A percentile compares a stretch with the other conserved stretches of the same genome.
phyloP scores from a whole-genome alignment of 2,329 filamentous ascomycete species.

The Fusarium bactridioides region DNA sequence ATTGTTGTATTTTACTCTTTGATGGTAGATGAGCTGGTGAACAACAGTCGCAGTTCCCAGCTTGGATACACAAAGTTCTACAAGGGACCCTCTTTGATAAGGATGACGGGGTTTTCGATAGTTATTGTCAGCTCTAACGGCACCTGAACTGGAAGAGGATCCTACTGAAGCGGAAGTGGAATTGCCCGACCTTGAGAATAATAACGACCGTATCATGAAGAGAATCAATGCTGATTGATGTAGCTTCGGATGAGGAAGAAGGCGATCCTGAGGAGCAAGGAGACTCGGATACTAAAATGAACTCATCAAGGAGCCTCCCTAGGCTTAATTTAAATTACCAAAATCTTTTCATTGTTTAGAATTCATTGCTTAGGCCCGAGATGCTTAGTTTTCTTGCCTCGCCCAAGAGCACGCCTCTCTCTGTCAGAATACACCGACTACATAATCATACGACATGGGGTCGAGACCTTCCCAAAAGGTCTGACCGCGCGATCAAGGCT shows the following conservation, averaged over 20 bases:
- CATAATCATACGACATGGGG: background rate
- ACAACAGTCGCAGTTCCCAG: background rate
- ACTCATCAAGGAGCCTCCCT: background rate
- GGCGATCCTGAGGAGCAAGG: background rate
- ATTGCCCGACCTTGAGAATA: background rate
- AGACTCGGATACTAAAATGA: background rate
- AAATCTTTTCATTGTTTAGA: background rate
- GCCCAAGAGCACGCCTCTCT: background rate
- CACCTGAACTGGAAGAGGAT: no score
- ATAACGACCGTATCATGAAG: background rate
- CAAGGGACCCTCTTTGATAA: background rate
- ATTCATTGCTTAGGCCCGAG: background rate
- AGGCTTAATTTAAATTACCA: background rate
- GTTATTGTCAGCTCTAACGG: background rate
- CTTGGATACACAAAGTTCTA: background rate
- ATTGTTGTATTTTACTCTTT: background rate
- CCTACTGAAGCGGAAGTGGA: background rate
- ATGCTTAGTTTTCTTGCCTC: background rate
- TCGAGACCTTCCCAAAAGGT: background rate
- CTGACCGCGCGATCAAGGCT: slow-evolving; percentile 1
- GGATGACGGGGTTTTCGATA: background rate
- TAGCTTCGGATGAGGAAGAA: background rate
- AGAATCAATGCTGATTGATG: background rate
- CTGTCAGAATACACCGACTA: background rate
- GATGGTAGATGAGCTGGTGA: background rate